Percentiles rank a stretch among this genome's conserved stretches.
These are phyloP conservation scores for Trifolium dubium DNA, from an alignment of 306 rosid genomes.

Conservation along the genomic window DNA sequence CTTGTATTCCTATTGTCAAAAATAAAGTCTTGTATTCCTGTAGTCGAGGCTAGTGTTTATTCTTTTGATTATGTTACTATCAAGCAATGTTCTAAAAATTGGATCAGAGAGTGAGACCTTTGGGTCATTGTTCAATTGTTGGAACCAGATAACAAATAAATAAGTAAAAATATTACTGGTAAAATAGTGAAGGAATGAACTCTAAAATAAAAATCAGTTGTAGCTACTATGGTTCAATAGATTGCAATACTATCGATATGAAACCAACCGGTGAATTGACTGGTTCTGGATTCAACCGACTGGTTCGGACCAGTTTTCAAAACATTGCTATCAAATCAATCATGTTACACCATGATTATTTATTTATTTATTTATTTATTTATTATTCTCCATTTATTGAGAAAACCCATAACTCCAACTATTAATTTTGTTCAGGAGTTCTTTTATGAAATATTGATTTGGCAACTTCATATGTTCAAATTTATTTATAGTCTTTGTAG, in stretches of 20 bases:
- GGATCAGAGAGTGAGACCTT: background rate
- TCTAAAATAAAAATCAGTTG: background rate
- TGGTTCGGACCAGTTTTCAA: background rate
- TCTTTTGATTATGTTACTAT: background rate
- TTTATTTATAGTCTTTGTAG: conserved; percentile 5
- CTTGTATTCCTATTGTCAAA: too few species aligned
- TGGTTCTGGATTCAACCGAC: background rate
- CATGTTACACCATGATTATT: background rate
- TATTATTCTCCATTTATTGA: background rate
- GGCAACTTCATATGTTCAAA: background rate
- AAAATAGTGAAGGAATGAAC: background rate
- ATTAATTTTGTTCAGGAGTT: conserved; percentile 10
- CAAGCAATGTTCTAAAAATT: background rate
- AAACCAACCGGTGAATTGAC: background rate
- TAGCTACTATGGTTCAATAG: background rate
- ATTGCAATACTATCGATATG: background rate
- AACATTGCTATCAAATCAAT: background rate
- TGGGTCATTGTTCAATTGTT: background rate
- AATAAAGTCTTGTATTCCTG: background rate
- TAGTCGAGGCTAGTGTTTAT: background rate
- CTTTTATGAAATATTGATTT: background rate
- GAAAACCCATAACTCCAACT: background rate
- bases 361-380: background rate
- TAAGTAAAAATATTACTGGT: background rate
- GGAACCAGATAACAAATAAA: background rate